Conservation (phyloP, 2,329 filamentous ascomycete species). For the Didymella keratinophila region DNA sequence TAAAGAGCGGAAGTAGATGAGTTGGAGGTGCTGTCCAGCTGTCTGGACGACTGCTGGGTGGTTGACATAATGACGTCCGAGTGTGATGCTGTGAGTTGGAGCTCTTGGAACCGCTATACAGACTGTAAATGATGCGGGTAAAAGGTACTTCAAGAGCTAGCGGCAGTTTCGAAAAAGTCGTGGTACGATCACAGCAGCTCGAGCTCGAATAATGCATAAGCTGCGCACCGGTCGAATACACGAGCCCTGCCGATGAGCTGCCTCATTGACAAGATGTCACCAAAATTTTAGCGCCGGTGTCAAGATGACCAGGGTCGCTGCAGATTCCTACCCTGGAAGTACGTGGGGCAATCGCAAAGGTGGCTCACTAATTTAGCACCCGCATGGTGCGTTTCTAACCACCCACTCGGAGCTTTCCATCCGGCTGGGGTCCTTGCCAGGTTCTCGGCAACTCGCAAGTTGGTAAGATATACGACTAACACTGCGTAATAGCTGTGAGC, state of each 20-base stretch:
- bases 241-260: conserved; percentile 16
- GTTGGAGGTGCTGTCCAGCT: conserved; percentile 22
- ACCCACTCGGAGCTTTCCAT: conserved; percentile 31
- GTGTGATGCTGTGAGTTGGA: not conserved
- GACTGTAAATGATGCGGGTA: conserved; percentile 4
- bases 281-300: conserved; percentile 25
- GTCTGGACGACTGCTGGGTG: conserved; percentile 24
- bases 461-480: conserved; percentile 36
- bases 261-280: conserved; percentile 31
- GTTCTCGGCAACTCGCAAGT: conserved; percentile 15
- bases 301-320: conserved; percentile 10
- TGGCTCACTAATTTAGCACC: conserved; percentile 27
- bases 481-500: conserved; percentile 30
- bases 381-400: conserved; percentile 35
- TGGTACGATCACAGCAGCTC: conserved; percentile 19
- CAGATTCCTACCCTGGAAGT: conserved; percentile 22
- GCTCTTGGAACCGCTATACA: not conserved
- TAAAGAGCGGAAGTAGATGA: conserved; percentile 32
- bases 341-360: conserved; percentile 26
- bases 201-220: conserved; percentile 13
- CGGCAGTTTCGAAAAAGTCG: conserved; percentile 3
- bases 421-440: conserved; percentile 2
- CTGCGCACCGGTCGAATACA: conserved; percentile 24
- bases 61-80: conserved; percentile 32
- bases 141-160: conserved; percentile 18